Conservation (phyloP, 2,329 filamentous ascomycete genomes). For the Phaeosphaeriaceae sp. region DNA sequence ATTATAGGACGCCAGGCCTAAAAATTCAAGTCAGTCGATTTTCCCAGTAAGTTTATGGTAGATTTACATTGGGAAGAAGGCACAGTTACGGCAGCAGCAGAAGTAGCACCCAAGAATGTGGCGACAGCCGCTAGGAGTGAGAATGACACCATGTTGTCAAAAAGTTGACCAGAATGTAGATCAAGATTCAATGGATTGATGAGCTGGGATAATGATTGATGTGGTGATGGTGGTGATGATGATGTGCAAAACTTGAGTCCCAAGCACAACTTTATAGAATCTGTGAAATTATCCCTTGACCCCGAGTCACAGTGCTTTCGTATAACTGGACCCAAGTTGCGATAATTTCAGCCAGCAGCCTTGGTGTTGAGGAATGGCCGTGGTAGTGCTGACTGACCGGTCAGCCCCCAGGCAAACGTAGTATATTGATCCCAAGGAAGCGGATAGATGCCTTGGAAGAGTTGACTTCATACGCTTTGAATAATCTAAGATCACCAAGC, state of each 20-base stretch:
- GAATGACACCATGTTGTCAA: neutral
- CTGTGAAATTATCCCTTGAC: no score
- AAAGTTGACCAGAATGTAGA: neutral
- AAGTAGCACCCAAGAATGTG: neutral
- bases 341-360: no score
- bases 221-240: neutral
- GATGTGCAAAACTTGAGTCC: neutral
- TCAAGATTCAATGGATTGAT: neutral
- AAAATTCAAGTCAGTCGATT: no score
- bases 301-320: no score
- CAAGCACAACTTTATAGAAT: no score
- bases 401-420: conserved; percentile 4
- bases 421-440: conserved; percentile 9
- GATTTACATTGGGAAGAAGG: neutral
- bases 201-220: neutral
- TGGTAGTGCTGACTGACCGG: neutral
- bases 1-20: neutral
- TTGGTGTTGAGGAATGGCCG: neutral
- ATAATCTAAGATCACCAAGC: no score
- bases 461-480: no score
- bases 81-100: neutral
- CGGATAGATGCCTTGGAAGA: no score
- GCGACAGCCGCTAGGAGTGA: neutral
- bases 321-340: no score
- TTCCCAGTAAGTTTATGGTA: neutral